Evolutionary conservation across 1,284 basidiomycete species (phyloP).

Genomic region (Moesziomyces globuligerus): DNA sequence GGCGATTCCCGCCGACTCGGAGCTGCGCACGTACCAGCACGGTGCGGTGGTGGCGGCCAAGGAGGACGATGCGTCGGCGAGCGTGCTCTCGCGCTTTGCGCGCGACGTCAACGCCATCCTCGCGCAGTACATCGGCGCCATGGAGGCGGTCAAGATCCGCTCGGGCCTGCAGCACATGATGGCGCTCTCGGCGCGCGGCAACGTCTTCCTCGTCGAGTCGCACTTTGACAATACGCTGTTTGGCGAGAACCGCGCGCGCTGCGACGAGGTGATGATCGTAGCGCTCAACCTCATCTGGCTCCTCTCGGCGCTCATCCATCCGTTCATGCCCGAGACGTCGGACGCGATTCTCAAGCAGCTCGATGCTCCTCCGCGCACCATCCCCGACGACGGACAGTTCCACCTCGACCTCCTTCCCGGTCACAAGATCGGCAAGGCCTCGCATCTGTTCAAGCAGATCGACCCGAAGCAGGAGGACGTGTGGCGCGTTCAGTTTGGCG

Average conservation of each 20-base stretch:
- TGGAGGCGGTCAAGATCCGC: conserved; percentile 92
- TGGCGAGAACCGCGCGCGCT: conserved; percentile 81
- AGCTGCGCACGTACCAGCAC: conserved; percentile 47
- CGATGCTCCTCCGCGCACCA: conserved; percentile 84
- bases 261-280: conserved; percentile 86
- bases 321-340: conserved; percentile 95
- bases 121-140: conserved; percentile 82
- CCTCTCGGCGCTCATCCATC: conserved; percentile 84
- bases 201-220: conserved; percentile 90
- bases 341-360: conserved; percentile 85
- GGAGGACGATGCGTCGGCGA: conserved; percentile 32
- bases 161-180: conserved; percentile 87
- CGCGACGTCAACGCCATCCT: conserved; percentile 82
- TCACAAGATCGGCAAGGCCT: conserved; percentile 85
- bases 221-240: conserved; percentile 91
- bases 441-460: conserved; percentile 92
- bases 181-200: conserved; percentile 89
- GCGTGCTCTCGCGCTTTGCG: conserved; percentile 72
- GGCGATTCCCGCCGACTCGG: conserved; percentile 49
- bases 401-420: conserved; percentile 86
- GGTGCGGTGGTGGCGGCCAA: conserved; percentile 35
- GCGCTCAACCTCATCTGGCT: conserved; percentile 93
- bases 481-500: conserved; percentile 85
- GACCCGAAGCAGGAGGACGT: conserved; percentile 87
- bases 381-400: conserved; percentile 68